phyloP scores from a whole-genome alignment of 805 yeast genomes.

The Starmerella tilneyi region DNA sequence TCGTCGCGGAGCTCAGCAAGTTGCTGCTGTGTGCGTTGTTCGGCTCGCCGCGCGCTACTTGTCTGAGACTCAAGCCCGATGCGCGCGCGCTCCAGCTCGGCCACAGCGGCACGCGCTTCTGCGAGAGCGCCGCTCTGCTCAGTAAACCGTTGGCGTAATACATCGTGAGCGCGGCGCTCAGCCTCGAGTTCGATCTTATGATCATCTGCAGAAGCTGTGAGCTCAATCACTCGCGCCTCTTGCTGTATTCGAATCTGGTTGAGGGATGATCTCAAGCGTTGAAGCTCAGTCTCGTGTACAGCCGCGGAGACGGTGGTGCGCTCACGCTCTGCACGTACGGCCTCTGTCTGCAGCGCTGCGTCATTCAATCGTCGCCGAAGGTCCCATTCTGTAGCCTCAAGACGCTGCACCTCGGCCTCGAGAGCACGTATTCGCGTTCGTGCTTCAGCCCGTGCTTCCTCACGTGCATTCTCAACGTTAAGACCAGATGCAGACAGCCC shows the following conservation, averaged over 20 bases:
- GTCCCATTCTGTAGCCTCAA: constrained; percentile 13
- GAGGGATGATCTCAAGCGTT: constrained; percentile 2
- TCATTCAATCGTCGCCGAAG: constrained; percentile 10
- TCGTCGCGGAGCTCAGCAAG: constrained; percentile 16
- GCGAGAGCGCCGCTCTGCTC: constrained; percentile 12
- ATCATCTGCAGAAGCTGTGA: constrained; percentile 5
- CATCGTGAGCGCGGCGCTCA: constrained; percentile 6
- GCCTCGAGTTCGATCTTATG: constrained; percentile 6
- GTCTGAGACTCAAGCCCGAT: constrained; percentile 9
- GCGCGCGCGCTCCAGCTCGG: constrained; percentile 11
- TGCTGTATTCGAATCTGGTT: constrained; percentile 2
- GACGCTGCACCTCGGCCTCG: constrained; percentile 9
- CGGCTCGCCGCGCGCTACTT: constrained; percentile 1
- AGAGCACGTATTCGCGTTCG: constrained; percentile 1
- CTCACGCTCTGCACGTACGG: constrained; percentile 8
- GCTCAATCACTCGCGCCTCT: constrained; percentile 13
- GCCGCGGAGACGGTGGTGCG: constrained; percentile 5
- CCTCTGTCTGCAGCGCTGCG: constrained; percentile 7
- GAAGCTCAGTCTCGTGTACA: constrained; percentile 4
- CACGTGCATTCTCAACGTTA: constrained; percentile 2
- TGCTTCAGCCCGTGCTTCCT: background rate
- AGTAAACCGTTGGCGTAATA: constrained; percentile 11
- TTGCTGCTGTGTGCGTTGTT: constrained; percentile 8
- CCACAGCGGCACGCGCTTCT: constrained; percentile 7
- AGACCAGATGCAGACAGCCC: no score